A percentile compares a stretch with the other conserved stretches of the same genome.
phyloP scores from a whole-genome alignment of 176 grass and related monocot genomes.

The Dendrocalamus sinicus region DNA sequence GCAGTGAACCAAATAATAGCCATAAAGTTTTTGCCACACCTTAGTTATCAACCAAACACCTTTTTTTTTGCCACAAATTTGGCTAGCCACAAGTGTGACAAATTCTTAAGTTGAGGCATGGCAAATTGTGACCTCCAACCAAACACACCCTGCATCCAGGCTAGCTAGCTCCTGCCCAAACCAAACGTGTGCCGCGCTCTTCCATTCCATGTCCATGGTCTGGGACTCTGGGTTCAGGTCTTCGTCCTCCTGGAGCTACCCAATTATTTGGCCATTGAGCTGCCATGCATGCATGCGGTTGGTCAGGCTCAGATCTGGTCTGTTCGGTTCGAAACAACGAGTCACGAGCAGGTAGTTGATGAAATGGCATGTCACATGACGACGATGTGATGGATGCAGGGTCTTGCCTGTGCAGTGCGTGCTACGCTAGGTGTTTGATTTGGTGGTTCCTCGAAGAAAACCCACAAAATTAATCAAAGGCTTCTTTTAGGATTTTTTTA shows the following conservation, averaged over 20 bases:
- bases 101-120: too few relatives aligned
- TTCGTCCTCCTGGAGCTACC: not conserved
- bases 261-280: conserved; percentile 29
- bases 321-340: conserved; percentile 16
- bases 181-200: conserved; percentile 22
- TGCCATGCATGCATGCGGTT: not conserved
- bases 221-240: not conserved
- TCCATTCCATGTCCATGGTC: not conserved
- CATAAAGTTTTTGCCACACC: too few relatives aligned
- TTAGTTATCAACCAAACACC: too few relatives aligned
- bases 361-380: conserved; percentile 21
- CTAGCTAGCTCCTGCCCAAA: conserved; percentile 9
- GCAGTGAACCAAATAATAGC: too few relatives aligned
- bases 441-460: not conserved
- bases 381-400: not conserved
- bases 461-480: not conserved
- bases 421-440: conserved; percentile 19
- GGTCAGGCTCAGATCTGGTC: conserved; percentile 12
- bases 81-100: too few relatives aligned
- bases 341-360: not conserved
- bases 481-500: too few relatives aligned
- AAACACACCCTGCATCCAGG: not conserved
- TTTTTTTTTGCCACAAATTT: too few relatives aligned
- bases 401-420: not conserved
- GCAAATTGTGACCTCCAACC: too few relatives aligned